Percentiles rank a stretch among this genome's conserved stretches.
phyloP scores from a whole-genome alignment of 352 stramenopile species.

The Globisporangium solare region DNA sequence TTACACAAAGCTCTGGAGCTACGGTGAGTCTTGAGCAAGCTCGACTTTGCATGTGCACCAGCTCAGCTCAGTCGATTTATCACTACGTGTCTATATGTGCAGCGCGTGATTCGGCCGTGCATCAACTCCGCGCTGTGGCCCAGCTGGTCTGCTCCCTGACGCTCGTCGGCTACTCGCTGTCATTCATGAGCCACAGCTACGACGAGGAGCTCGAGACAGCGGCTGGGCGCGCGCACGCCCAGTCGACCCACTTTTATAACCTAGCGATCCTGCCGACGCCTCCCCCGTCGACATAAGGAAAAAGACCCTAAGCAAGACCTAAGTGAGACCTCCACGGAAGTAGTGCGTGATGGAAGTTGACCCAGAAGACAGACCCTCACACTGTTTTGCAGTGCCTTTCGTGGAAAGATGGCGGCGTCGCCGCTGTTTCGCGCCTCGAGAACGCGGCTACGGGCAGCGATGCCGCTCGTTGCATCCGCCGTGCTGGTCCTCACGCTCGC shows the following conservation, averaged over 20 bases:
- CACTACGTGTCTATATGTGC: not conserved
- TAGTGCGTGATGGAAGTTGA: no score
- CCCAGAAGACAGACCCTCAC: no score
- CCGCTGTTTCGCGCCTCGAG: no score
- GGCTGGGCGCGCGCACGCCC: constrained; percentile 4
- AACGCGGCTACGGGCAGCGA: not conserved
- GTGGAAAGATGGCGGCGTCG: no score
- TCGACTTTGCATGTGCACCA: not conserved
- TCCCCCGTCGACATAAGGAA: not conserved
- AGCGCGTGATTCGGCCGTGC: constrained; percentile 23
- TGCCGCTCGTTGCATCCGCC: constrained; percentile 32
- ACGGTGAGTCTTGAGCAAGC: constrained; percentile 17
- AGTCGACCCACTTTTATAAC: constrained; percentile 14
- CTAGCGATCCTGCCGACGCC: constrained; percentile 12
- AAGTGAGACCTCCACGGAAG: no score
- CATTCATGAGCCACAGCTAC: constrained; percentile 35
- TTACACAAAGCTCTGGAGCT: constrained; percentile 43
- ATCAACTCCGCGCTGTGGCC: constrained; percentile 36
- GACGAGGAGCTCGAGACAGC: constrained; percentile 10
- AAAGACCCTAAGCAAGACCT: no score
- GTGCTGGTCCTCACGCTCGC: constrained; percentile 38
- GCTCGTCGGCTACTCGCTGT: constrained; percentile 48
- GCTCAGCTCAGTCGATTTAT: not conserved
- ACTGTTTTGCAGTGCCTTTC: no score
- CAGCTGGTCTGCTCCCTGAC: constrained; percentile 50